phyloP scores from a whole-genome alignment of 768 basidiomycete species.

The Podaxis sp. region DNA sequence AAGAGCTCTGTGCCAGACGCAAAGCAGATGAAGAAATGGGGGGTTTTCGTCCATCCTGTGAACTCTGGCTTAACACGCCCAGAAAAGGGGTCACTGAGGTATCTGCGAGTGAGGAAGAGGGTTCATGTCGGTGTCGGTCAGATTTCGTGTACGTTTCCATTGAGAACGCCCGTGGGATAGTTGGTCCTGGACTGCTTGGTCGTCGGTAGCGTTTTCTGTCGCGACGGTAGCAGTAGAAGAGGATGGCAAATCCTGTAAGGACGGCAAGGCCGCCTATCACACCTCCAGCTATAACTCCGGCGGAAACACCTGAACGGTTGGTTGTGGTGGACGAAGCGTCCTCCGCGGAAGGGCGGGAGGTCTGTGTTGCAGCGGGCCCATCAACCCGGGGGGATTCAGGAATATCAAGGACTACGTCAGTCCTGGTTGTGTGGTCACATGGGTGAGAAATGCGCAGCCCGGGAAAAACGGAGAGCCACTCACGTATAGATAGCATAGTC shows the following conservation, averaged over 20 bases:
- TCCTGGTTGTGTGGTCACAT: neutral
- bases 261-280: slow-evolving; percentile 8
- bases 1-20: neutral
- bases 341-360: neutral
- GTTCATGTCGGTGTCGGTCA: neutral
- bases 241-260: neutral
- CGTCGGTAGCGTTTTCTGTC: neutral
- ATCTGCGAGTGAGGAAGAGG: neutral
- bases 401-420: neutral
- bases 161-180: slow-evolving; percentile 1
- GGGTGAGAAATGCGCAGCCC: neutral
- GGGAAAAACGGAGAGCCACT: neutral
- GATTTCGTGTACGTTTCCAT: neutral
- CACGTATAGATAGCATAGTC: slow-evolving; percentile 19
- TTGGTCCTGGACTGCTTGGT: neutral
- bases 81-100: neutral
- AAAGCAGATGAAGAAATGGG: neutral
- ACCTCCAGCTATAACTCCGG: slow-evolving; percentile 9
- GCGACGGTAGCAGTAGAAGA: slow-evolving; percentile 10
- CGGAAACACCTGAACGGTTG: neutral
- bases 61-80: too few relatives aligned
- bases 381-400: neutral
- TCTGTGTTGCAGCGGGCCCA: neutral
- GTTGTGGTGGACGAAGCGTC: neutral
- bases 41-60: neutral